These are phyloP conservation scores for Tylopilus sp. DNA, from an alignment of 768 basidiomycete genomes.

Conservation along the genomic window DNA sequence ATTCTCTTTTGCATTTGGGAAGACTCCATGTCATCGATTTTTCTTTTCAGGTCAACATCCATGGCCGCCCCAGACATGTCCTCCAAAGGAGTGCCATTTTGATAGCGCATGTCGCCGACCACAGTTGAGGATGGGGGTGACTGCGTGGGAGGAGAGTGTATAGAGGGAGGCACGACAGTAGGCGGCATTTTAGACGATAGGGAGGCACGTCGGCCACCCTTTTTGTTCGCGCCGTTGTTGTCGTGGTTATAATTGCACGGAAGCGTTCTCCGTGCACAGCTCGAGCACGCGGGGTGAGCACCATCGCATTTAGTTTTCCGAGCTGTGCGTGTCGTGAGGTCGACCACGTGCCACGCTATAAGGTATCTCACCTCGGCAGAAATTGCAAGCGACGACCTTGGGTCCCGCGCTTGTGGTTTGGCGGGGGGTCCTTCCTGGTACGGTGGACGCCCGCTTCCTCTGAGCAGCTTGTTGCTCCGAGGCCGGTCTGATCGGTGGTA, in stretches of 20 bases:
- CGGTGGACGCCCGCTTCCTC: conserved; percentile 66
- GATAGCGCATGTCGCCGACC: conserved; percentile 33
- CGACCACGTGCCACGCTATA: conserved; percentile 4
- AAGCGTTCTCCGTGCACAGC: conserved; percentile 73
- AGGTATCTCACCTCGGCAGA: conserved; percentile 68
- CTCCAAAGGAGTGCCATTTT: conserved; percentile 37
- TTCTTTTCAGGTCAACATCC: conserved; percentile 59
- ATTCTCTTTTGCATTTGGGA: conserved; percentile 65
- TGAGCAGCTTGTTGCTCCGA: conserved; percentile 66
- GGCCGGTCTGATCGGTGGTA: conserved; percentile 63
- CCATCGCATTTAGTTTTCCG: conserved; percentile 91
- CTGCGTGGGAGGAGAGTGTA: conserved; percentile 51
- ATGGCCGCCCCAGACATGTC: conserved; percentile 40
- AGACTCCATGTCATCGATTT: conserved; percentile 50
- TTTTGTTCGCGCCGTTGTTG: conserved; percentile 29
- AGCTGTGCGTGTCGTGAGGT: conserved; percentile 39
- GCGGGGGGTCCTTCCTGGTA: conserved; percentile 59
- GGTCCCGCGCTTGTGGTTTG: conserved; percentile 67
- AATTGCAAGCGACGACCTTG: conserved; percentile 86
- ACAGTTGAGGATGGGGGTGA: conserved; percentile 45
- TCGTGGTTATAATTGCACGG: conserved; percentile 83
- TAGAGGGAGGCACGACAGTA: conserved; percentile 29
- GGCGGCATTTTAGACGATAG: conserved; percentile 42
- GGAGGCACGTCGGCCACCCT: conserved; percentile 50
- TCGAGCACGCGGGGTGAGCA: conserved; percentile 79